phyloP scores from a whole-genome alignment of 768 basidiomycete genomes.

The Russula olivacea region DNA sequence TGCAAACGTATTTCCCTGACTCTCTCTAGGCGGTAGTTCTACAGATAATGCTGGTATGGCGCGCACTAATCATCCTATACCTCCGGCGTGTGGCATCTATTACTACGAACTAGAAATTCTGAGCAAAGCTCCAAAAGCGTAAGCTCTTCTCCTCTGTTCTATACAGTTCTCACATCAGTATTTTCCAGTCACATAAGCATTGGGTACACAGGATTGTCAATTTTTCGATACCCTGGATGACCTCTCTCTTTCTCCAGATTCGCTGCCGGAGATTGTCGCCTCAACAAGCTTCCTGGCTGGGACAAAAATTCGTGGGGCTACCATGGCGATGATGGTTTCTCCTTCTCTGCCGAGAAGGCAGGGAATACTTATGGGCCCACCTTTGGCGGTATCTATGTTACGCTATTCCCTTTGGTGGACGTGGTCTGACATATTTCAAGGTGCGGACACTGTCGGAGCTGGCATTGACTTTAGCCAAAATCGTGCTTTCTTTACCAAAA shows the following conservation, averaged over 20 bases:
- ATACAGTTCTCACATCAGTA: slow-evolving; percentile 23
- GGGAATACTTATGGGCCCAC: slow-evolving; percentile 71
- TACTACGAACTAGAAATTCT: slow-evolving; percentile 90
- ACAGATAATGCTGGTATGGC: slow-evolving; percentile 59
- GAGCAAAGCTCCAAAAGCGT: slow-evolving; percentile 79
- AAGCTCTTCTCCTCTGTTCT: slow-evolving; percentile 28
- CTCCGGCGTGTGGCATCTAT: slow-evolving; percentile 83
- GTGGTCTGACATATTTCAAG: slow-evolving; percentile 37
- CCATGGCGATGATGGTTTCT: slow-evolving; percentile 82
- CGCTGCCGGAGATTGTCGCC: slow-evolving; percentile 54
- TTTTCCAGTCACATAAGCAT: slow-evolving; percentile 65
- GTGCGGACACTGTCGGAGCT: slow-evolving; percentile 84
- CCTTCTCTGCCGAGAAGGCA: slow-evolving; percentile 67
- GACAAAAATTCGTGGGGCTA: slow-evolving; percentile 86
- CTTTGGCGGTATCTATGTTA: slow-evolving; percentile 61
- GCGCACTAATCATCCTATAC: slow-evolving; percentile 70
- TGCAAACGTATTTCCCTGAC: slow-evolving; percentile 2
- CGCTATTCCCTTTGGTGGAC: slow-evolving; percentile 5
- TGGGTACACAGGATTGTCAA: slow-evolving; percentile 46
- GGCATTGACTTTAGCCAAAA: slow-evolving; percentile 85
- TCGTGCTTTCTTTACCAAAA: slow-evolving; percentile 85
- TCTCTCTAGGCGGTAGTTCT: slow-evolving; percentile 18
- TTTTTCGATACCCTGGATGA: slow-evolving; percentile 2
- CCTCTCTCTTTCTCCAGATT: slow-evolving; percentile 42
- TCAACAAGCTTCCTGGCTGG: slow-evolving; percentile 80